Base-by-base conservation (phyloP, 1,284 basidiomycete species). In the Apiotrichum akiyoshidainum region DNA sequence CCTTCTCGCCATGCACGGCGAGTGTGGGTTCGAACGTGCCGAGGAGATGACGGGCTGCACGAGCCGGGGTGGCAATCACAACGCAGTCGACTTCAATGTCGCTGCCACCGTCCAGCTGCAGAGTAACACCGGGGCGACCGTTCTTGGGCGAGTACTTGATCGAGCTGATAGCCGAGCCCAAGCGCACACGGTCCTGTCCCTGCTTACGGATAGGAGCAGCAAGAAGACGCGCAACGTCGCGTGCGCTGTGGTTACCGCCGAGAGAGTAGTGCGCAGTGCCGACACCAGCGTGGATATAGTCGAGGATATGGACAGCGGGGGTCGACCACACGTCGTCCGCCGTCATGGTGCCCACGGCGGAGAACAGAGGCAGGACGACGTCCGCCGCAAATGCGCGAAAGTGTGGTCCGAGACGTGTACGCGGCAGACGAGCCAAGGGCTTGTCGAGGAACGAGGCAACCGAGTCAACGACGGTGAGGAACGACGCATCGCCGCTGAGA, bases 41-140 rank as follows among this genome's bases (percentile, higher is more conserved):
- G 44, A 70, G 59, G 26, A 68, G 78, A 70, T 47, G 77, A 10
- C 80, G 73, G 7, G 85, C 86, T 17, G 82, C 81, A 54, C 83
- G 83, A 2, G 87, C 87, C 68, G 87, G 86, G 0, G 87, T 88
- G 2, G 86, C 87, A 55, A 89, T 79, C 14, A 89, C 77, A 53
- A 89, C 75, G 67, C 86, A 85, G 52, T 84, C 80, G 66, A 88
- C 73, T 26, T 48, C 41, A 9, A 88, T 45, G 41, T 65, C 60
- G 22, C 68, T 65, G 6, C 51, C 48, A 8, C 52, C 55, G 19
- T 59, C 55, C n/a, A 54, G 55, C 11, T 61, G 33, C 11, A 61
- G 46, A 1, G 51, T 52, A 10, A 52, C 31, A 13, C 41, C 31
- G 7, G 22, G 10, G 4, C 11, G 31, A 66, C 42, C 11, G 74